Evolutionary conservation across 495 filamentous ascomycete species (phyloP).

Genomic region (Mytilinidion resinicola): DNA sequence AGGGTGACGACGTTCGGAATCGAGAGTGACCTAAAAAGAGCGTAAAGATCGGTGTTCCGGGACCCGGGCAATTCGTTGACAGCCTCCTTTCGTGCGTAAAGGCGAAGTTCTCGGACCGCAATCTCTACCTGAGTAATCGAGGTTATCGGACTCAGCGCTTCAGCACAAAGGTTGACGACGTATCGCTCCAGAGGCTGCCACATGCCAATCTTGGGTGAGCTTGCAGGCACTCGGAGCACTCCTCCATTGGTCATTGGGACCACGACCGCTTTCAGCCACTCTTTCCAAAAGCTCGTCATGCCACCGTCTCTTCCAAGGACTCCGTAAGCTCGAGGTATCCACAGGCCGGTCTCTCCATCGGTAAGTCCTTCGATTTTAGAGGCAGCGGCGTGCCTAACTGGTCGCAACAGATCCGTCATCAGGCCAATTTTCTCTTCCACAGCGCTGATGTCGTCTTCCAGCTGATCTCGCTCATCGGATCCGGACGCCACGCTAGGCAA

Average conservation of each 20-base stretch:
- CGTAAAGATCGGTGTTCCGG: conserved; percentile 87
- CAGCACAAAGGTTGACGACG: conserved; percentile 94
- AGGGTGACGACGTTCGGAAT: conserved; percentile 87
- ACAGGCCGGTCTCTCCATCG: conserved; percentile 91
- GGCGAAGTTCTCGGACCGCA: conserved; percentile 76
- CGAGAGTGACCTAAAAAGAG: conserved; percentile 80
- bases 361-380: conserved; percentile 97
- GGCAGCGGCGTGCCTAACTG: conserved; percentile 86
- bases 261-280: conserved; percentile 87
- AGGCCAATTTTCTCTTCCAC: conserved; percentile 95
- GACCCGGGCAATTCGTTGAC: conserved; percentile 90
- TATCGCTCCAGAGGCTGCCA: conserved; percentile 97
- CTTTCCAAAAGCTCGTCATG: conserved; percentile 94
- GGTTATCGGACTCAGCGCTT: conserved; percentile 82
- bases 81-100: conserved; percentile 91
- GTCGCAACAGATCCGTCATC: conserved; percentile 92
- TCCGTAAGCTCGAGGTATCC: conserved; percentile 91
- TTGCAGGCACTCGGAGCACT: conserved; percentile 74
- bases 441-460: conserved; percentile 91
- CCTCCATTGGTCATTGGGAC: conserved; percentile 91
- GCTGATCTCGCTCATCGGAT: conserved; percentile 67
- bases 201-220: conserved; percentile 83
- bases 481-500: conserved; percentile 75
- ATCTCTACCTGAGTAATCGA: conserved; percentile 96
- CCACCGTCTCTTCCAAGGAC: conserved; percentile 80